These are phyloP conservation scores for Ettlia oleoabundans DNA, from an alignment of 139 green algal genomes.

Conservation along the genomic window DNA sequence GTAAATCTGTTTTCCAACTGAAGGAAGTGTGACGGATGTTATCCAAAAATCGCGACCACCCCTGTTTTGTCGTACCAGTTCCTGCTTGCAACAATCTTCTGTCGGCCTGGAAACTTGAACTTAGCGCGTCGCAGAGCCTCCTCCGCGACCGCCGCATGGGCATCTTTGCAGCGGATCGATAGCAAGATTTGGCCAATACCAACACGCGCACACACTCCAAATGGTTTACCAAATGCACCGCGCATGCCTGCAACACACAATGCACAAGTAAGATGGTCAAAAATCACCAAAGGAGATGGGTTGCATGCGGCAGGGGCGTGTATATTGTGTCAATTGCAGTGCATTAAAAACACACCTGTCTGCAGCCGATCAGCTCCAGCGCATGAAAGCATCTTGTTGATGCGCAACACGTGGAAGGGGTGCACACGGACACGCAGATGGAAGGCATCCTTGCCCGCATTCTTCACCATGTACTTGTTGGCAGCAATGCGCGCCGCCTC, in stretches of 20 bases:
- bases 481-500: constrained; percentile 97
- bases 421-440: constrained; percentile 98
- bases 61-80: constrained; percentile 84
- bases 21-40: too few species aligned
- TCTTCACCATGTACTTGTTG: constrained; percentile 99
- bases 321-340: too few species aligned
- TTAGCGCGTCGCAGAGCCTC: constrained; percentile 98
- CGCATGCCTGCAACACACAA: constrained; percentile 84
- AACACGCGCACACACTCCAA: constrained; percentile 90
- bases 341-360: too few species aligned
- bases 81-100: constrained; percentile 95
- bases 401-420: constrained; percentile 99
- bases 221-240: constrained; percentile 98
- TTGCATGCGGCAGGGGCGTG: too few species aligned
- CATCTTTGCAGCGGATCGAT: constrained; percentile 95
- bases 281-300: background rate
- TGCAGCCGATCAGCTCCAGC: constrained; percentile 98
- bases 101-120: constrained; percentile 99
- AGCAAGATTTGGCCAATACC: constrained; percentile 98
- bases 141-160: constrained; percentile 77
- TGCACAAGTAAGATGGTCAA: background rate
- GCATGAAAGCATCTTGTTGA: constrained; percentile 99
- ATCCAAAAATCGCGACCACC: background rate
- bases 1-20: background rate
- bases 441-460: constrained; percentile 97